Percentiles rank a stretch among this genome's conserved stretches.
phyloP scores from a whole-genome alignment of 73 alveolate species.

The Uronychia setigera region DNA sequence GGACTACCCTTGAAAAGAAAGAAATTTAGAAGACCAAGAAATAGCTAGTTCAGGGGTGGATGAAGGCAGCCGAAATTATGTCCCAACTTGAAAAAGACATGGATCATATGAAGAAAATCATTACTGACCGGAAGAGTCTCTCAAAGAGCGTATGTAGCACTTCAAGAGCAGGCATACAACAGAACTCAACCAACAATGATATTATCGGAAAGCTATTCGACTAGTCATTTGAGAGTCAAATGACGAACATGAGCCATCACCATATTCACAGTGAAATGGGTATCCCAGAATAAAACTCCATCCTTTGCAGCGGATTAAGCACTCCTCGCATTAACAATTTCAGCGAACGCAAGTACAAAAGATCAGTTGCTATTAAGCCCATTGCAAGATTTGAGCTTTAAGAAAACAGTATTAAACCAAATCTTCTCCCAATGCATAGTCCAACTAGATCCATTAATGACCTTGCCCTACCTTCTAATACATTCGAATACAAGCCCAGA shows the following conservation, averaged over 20 bases:
- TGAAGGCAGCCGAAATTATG: conserved; percentile 35
- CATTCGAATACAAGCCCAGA: neutral
- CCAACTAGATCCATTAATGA: neutral
- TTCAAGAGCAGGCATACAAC: neutral
- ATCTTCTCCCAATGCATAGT: neutral
- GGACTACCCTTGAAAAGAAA: conserved; percentile 43
- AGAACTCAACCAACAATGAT: neutral
- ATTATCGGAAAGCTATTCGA: neutral
- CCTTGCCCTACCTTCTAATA: neutral
- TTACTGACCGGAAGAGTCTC: neutral
- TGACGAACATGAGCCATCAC: neutral
- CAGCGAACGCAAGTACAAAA: neutral
- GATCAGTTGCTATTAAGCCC: neutral
- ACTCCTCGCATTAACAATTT: neutral
- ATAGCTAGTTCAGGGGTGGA: conserved; percentile 54
- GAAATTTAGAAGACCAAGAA: conserved; percentile 44
- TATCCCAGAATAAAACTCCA: neutral
- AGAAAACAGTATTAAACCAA: neutral
- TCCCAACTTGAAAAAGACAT: conserved; percentile 16
- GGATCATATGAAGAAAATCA: neutral
- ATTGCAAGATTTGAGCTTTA: neutral
- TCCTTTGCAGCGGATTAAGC: neutral
- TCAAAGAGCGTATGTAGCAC: neutral
- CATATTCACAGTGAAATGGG: neutral
- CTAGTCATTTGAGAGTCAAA: neutral